Evolutionary conservation across 169 alveolate genomes (phyloP).

Genomic region (Sarcocystis neurona): DNA sequence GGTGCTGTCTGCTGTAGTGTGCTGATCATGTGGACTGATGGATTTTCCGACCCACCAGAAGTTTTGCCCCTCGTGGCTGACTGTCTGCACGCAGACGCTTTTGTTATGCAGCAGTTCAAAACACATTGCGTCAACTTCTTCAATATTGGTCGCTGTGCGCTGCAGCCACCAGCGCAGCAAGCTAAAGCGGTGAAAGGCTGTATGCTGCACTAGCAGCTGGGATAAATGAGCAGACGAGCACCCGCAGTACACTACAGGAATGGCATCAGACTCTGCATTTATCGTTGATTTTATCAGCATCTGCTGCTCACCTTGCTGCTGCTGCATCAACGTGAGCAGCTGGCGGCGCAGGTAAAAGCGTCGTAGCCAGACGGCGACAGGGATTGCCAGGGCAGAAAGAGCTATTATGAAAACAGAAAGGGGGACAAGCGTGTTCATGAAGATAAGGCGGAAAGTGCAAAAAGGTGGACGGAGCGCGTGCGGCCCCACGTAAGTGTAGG

Average conservation of each 20-base stretch:
- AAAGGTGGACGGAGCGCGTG: constrained; percentile 6
- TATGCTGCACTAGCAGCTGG: not conserved
- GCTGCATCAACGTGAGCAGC: not conserved
- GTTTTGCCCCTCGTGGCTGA: not conserved
- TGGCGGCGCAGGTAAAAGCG: constrained; percentile 12
- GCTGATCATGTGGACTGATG: no score
- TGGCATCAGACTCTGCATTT: not conserved
- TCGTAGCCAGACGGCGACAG: constrained; percentile 25
- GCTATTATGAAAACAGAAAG: not conserved
- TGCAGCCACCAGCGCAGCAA: constrained; percentile 22
- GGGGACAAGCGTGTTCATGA: not conserved
- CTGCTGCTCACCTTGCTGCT: not conserved
- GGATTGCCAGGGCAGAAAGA: not conserved
- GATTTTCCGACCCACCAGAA: constrained; percentile 26
- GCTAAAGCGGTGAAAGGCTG: not conserved
- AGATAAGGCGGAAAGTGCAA: not conserved
- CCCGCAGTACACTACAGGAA: not conserved
- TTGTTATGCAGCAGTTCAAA: not conserved
- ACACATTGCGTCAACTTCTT: constrained; percentile 11
- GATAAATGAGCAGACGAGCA: not conserved
- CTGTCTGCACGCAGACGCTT: constrained; percentile 8
- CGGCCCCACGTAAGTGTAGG: constrained; percentile 9
- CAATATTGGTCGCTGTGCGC: not conserved
- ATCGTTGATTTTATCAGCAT: not conserved
- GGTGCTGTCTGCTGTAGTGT: no score